Percentiles rank a stretch among this genome's conserved stretches.
phyloP scores from a whole-genome alignment of 2,329 filamentous ascomycete species.

The Cordyceps pruinosa region DNA sequence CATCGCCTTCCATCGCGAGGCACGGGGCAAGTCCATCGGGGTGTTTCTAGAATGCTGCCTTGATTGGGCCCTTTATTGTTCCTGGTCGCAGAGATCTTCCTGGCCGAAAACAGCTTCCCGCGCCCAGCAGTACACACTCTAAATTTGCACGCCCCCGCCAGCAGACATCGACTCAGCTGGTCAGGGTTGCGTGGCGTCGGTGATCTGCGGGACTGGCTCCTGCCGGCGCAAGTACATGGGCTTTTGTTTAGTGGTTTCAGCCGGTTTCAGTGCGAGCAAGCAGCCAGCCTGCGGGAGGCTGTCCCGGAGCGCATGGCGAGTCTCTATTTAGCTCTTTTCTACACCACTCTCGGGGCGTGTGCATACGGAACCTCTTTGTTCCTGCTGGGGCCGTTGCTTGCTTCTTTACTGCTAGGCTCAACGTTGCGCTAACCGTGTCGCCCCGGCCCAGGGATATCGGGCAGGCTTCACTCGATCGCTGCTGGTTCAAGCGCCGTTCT shows the following conservation, averaged over 20 bases:
- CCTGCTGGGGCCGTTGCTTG: not conserved
- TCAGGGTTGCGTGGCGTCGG: conserved; percentile 13
- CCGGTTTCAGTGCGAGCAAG: not conserved
- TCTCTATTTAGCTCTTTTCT: no score
- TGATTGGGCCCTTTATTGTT: not conserved
- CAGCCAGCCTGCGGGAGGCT: not conserved
- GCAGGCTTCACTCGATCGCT: not conserved
- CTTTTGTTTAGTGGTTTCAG: conserved; percentile 5
- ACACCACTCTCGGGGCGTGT: conserved; percentile 2
- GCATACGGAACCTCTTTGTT: not conserved
- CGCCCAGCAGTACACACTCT: not conserved
- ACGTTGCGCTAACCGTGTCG: not conserved
- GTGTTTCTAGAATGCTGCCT: not conserved
- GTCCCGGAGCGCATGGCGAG: not conserved
- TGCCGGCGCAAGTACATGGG: not conserved
- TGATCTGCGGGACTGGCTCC: conserved; percentile 7
- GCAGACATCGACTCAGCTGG: conserved; percentile 10
- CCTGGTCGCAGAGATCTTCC: not conserved
- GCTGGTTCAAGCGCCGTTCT: not conserved
- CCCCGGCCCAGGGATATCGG: not conserved
- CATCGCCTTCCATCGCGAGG: not conserved
- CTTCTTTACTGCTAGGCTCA: not conserved
- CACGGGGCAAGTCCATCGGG: not conserved
- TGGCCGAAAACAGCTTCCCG: not conserved
- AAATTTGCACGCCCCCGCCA: not conserved